Evolutionary conservation across 129 eudicot species (phyloP), one percentile per base, ranked within the genome.

Genomic region (Flaveria trinervia): DNA sequence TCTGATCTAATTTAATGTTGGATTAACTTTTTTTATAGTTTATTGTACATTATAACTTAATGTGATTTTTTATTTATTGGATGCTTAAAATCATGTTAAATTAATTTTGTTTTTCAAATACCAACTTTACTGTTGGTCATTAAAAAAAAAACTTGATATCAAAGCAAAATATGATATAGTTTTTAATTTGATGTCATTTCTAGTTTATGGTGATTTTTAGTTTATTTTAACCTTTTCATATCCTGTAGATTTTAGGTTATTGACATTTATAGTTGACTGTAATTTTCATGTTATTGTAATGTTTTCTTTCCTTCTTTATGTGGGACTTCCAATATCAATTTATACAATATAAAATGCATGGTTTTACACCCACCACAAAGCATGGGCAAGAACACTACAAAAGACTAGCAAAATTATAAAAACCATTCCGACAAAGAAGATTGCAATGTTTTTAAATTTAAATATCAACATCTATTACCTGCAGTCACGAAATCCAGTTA

Each of bases 401-500:
- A 22, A 59, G 30, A 28, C 44, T 73, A 10, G 52, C 52, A 60
- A 60, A 13, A 33, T 0, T 52, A 39, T 9, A 23, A 74, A 28
- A 62, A 15, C 2, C 2, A 50, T 33, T 16, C 51, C 75, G 25
- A 48, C 75, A 70, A 49, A 28, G 41, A 25, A 52, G 25, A 68
- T 18, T 66, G 74, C 50, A 49, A 26, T 12, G 4, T 46, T 0
- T 57, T 76, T 52, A 33, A 49, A 39, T 17, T 48, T 51, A 75
- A 75, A 6, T 36, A 30, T 65, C 70, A 65, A n/a, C 79, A 26
- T 15, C 50, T 77, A 85, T 79, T 86, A 94, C 99, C 96, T 94
- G 80, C 96, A 96, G 85, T 94, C 99, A 72, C 99, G 99, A 79
- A 94, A 94, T 43, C 97, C 99, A 20, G 97, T 91, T 90, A 91